These are phyloP conservation scores for Cercospora brassicicola DNA, from an alignment of 2,329 filamentous ascomycete species.

Conservation along the genomic window DNA sequence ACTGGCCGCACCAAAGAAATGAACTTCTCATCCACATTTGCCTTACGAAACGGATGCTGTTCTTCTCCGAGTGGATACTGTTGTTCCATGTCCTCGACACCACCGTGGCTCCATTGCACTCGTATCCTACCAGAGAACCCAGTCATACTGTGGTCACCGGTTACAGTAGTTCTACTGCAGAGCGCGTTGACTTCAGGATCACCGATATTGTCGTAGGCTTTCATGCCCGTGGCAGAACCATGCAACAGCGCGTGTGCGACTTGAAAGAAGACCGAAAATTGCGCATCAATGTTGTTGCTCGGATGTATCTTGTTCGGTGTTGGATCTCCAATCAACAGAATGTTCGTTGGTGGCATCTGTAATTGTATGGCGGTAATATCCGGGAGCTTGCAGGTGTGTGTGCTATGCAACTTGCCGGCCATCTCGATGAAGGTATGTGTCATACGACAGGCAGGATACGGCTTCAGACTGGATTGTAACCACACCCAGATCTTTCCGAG, in stretches of 20 bases:
- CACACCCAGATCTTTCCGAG: slow-evolving; percentile 34
- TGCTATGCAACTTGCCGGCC: slow-evolving; percentile 26
- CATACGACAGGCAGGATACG: slow-evolving; percentile 38
- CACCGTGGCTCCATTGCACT: slow-evolving; percentile 30
- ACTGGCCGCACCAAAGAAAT: slow-evolving; percentile 28
- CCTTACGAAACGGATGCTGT: slow-evolving; percentile 34
- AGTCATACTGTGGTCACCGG: slow-evolving; percentile 27
- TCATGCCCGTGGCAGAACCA: slow-evolving; percentile 34
- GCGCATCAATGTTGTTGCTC: slow-evolving; percentile 40
- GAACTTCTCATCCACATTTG: slow-evolving; percentile 37
- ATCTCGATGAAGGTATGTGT: slow-evolving; percentile 38
- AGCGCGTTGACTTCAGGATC: slow-evolving; percentile 28
- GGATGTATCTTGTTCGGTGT: slow-evolving; percentile 42
- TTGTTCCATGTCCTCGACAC: slow-evolving; percentile 24
- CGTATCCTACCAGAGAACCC: slow-evolving; percentile 29
- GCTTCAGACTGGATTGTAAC: slow-evolving; percentile 33
- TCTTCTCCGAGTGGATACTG: slow-evolving; percentile 34
- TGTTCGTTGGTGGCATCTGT: slow-evolving; percentile 29
- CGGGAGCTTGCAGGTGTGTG: slow-evolving; percentile 3
- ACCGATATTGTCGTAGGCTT: slow-evolving; percentile 32
- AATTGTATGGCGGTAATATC: slow-evolving; percentile 28
- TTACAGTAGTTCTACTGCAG: slow-evolving; percentile 31
- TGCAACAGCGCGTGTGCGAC: slow-evolving; percentile 35
- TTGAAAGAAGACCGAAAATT: slow-evolving; percentile 42
- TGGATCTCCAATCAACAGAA: slow-evolving; percentile 38